Evolutionary conservation across 2,329 filamentous ascomycete species (phyloP).

Genomic region (Aspergillus udagawae): DNA sequence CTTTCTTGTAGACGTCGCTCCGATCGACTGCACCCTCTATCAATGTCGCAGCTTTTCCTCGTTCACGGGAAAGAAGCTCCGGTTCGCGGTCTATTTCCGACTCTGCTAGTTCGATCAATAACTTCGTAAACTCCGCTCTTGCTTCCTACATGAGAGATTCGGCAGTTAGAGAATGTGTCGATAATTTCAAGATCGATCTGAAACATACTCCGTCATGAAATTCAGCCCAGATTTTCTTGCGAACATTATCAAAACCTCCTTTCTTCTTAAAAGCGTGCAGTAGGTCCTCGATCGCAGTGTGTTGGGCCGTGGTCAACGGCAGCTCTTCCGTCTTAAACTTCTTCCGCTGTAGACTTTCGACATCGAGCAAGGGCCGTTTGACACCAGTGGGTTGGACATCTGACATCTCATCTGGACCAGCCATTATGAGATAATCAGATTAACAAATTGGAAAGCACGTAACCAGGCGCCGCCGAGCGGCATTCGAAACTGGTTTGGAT

Average conservation of each 20-base stretch:
- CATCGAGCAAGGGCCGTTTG: conserved; percentile 29
- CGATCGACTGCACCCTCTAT: conserved; percentile 63
- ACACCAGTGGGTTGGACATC: conserved; percentile 21
- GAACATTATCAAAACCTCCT: conserved; percentile 59
- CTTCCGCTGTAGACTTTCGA: conserved; percentile 35
- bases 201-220: conserved; percentile 51
- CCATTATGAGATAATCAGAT: conserved; percentile 27
- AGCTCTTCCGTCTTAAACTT: conserved; percentile 60
- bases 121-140: conserved; percentile 49
- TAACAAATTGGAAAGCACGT: not conserved
- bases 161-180: conserved; percentile 1
- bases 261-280: conserved; percentile 64
- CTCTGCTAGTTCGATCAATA: conserved; percentile 54
- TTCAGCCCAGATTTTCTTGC: conserved; percentile 58
- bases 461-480: not conserved
- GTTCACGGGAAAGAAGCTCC: conserved; percentile 57
- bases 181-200: not conserved
- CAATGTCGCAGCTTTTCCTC: conserved; percentile 58
- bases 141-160: conserved; percentile 41
- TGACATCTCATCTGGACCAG: conserved; percentile 28
- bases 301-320: conserved; percentile 56
- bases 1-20: conserved; percentile 58
- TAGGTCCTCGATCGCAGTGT: conserved; percentile 56
- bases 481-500: not conserved
- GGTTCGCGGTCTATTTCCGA: conserved; percentile 61